Percentiles rank a stretch among this genome's conserved stretches.
Evolutionary conservation across 2,329 filamentous ascomycete genomes (phyloP).

Genomic region (Chrysoporthe cubensis): DNA sequence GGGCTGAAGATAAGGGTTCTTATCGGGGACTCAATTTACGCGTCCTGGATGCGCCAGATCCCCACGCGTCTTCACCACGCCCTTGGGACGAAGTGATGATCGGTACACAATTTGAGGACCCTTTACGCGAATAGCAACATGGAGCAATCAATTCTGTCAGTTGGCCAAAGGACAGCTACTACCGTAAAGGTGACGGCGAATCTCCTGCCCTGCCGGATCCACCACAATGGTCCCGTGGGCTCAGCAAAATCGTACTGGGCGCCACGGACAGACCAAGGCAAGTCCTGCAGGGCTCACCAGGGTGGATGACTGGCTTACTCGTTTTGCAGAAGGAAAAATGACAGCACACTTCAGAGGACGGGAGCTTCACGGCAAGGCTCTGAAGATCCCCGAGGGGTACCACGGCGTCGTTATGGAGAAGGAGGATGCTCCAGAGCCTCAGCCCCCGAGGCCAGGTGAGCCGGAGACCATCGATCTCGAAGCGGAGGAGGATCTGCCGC

Average conservation of each 20-base stretch:
- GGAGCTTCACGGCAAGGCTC: slow-evolving; percentile 69
- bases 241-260: slow-evolving; percentile 71
- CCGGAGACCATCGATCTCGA: slow-evolving; percentile 39
- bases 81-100: neutral
- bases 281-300: neutral
- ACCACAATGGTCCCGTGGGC: slow-evolving; percentile 75
- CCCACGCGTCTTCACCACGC: neutral
- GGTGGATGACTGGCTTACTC: slow-evolving; percentile 22
- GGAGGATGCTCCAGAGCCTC: slow-evolving; percentile 42
- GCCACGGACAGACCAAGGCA: slow-evolving; percentile 46
- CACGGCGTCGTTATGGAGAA: slow-evolving; percentile 64
- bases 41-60: slow-evolving; percentile 13
- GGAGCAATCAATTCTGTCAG: slow-evolving; percentile 48
- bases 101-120: neutral
- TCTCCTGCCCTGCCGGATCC: slow-evolving; percentile 78
- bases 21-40: slow-evolving; percentile 24
- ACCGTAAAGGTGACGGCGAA: slow-evolving; percentile 60
- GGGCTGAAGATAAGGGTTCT: slow-evolving; percentile 22
- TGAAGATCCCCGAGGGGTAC: slow-evolving; percentile 74
- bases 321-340: slow-evolving; percentile 50
- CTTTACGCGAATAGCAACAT: slow-evolving; percentile 35
- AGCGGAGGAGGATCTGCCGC: slow-evolving; percentile 50
- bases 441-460: slow-evolving; percentile 35
- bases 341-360: slow-evolving; percentile 78
- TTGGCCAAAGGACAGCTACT: slow-evolving; percentile 37